Percentiles rank a stretch among this genome's conserved stretches.
phyloP scores from a whole-genome alignment of 2,329 filamentous ascomycete species.

The Leptographium flavum region DNA sequence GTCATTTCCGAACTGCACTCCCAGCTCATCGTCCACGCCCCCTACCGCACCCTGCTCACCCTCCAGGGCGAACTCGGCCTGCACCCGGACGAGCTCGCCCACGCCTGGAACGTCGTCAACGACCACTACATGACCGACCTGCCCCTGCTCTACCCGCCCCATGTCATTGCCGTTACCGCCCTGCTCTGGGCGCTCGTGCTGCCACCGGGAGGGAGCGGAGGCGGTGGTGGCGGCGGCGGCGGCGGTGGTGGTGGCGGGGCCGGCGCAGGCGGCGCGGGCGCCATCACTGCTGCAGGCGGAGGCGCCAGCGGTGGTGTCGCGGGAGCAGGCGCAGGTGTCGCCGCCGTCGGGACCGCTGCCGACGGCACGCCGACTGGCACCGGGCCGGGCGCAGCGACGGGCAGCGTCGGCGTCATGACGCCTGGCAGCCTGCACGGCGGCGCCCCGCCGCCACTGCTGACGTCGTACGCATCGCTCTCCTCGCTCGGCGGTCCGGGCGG shows the following conservation, averaged over 20 bases:
- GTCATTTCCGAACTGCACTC: conserved; percentile 85
- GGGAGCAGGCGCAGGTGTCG: neutral
- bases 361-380: conserved; percentile 22
- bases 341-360: neutral
- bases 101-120: conserved; percentile 76
- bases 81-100: conserved; percentile 60
- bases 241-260: conserved; percentile 15
- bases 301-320: neutral
- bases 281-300: conserved; percentile 5
- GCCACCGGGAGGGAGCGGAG: conserved; percentile 36
- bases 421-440: conserved; percentile 1
- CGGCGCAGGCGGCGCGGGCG: conserved; percentile 10
- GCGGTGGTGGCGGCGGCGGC: neutral
- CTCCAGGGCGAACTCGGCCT: conserved; percentile 57
- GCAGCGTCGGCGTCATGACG: neutral
- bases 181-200: conserved; percentile 76
- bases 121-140: conserved; percentile 88
- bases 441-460: neutral
- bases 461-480: neutral
- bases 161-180: conserved; percentile 74
- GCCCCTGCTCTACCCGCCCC: conserved; percentile 74
- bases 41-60: conserved; percentile 66
- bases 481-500: neutral
- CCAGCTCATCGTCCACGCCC: conserved; percentile 80
- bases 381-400: too few relatives aligned